Evolutionary conservation across 805 yeast genomes (phyloP).

Genomic region (Saccharomyces paradoxus): DNA sequence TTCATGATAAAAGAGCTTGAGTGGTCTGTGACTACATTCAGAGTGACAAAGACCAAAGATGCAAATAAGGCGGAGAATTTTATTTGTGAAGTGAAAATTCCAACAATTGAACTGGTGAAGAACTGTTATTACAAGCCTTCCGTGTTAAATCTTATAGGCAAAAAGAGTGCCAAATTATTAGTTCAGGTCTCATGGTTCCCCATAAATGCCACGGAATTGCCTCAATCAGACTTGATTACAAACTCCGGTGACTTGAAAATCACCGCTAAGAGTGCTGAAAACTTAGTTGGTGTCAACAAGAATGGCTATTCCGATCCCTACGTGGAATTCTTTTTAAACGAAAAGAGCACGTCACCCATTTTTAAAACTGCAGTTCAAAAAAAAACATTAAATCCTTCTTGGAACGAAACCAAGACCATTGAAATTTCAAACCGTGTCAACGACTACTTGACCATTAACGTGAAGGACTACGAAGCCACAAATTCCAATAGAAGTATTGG

Average conservation of each 20-base stretch:
- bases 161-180: constrained; percentile 41
- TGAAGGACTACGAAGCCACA: constrained; percentile 87
- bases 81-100: constrained; percentile 50
- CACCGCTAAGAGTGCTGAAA: constrained; percentile 49
- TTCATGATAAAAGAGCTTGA: constrained; percentile 62
- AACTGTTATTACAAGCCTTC: constrained; percentile 51
- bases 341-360: constrained; percentile 39
- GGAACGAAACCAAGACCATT: constrained; percentile 62
- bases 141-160: constrained; percentile 45
- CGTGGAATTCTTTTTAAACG: constrained; percentile 55
- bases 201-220: constrained; percentile 45
- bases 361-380: constrained; percentile 70
- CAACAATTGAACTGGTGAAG: constrained; percentile 54
- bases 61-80: constrained; percentile 46
- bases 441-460: constrained; percentile 45
- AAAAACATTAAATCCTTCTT: constrained; percentile 75
- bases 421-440: constrained; percentile 51
- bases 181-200: constrained; percentile 71
- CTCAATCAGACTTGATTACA: constrained; percentile 60
- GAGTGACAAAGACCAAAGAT: constrained; percentile 45
- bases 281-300: constrained; percentile 68
- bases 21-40: constrained; percentile 54
- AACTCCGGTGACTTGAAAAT: constrained; percentile 63
- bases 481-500: constrained; percentile 75
- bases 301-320: constrained; percentile 90